phyloP scores from a whole-genome alignment of 2,329 filamentous ascomycete species.

The Aspergillus sp. region DNA sequence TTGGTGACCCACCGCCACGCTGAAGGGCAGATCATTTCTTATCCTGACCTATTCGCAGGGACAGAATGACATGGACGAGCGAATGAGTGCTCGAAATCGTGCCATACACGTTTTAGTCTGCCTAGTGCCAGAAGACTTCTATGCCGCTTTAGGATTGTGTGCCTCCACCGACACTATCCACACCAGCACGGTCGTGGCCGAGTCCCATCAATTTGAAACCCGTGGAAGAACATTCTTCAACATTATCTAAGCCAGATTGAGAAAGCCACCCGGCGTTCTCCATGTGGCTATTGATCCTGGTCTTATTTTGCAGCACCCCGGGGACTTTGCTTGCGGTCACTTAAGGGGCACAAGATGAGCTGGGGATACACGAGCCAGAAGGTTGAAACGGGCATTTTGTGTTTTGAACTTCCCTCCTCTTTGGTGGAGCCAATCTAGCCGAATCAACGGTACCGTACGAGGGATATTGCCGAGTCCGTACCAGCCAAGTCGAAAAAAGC shows the following conservation, averaged over 20 bases:
- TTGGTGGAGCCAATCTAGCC: constrained; percentile 4
- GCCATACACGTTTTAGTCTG: background rate
- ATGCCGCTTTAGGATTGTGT: background rate
- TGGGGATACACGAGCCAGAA: background rate
- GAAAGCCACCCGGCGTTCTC: background rate
- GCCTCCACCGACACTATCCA: background rate
- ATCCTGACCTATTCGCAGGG: background rate
- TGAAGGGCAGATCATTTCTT: background rate
- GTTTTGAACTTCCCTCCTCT: background rate
- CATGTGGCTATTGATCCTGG: background rate
- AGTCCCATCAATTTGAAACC: background rate
- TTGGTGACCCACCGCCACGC: background rate
- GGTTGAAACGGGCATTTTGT: background rate
- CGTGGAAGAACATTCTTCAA: background rate
- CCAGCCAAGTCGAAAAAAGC: background rate
- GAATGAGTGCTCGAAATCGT: background rate
- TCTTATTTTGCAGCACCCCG: background rate
- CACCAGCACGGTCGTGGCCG: background rate
- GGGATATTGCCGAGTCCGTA: background rate
- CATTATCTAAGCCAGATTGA: background rate
- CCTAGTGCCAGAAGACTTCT: background rate
- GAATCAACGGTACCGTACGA: background rate
- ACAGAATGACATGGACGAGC: background rate
- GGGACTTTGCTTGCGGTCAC: background rate
- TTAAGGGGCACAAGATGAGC: background rate